Percentiles rank a stretch among this genome's conserved stretches.
Conservation (phyloP, 202 grass and related monocot species). For the Carex sylvatica region DNA sequence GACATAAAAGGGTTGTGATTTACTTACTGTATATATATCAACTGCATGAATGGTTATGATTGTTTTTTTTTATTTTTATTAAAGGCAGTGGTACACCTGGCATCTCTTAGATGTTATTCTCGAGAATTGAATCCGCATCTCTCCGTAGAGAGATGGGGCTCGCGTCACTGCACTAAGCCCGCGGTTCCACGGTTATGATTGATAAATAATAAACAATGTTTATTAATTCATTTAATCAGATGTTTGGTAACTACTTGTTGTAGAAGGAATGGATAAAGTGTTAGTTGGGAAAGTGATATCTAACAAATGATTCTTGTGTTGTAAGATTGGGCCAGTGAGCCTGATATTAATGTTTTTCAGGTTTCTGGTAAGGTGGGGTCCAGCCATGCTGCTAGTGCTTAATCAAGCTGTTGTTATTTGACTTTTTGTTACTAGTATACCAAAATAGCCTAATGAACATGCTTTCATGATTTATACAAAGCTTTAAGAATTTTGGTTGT, state of each 20-base stretch:
- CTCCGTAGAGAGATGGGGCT: too few species aligned
- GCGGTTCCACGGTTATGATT: not conserved
- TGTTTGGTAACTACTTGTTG: slow-evolving; percentile 25
- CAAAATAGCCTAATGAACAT: not conserved
- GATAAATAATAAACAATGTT: not conserved
- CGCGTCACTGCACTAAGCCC: too few species aligned
- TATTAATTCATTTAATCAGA: not conserved
- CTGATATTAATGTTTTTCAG: not conserved
- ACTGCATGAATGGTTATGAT: not conserved
- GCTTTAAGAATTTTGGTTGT: not conserved
- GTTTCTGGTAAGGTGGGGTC: not conserved
- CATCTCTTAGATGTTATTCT: too few species aligned
- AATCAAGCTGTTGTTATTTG: not conserved
- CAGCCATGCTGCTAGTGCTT: not conserved
- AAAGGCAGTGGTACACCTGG: too few species aligned
- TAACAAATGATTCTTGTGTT: slow-evolving; percentile 11
- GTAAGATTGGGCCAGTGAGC: not conserved
- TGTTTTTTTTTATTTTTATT: too few species aligned
- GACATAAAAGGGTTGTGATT: not conserved
- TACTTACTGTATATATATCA: not conserved
- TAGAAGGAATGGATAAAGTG: not conserved
- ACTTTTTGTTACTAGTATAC: slow-evolving; percentile 1
- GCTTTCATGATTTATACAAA: not conserved
- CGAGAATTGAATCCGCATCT: too few species aligned
- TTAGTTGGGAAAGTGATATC: slow-evolving; percentile 23